Percentiles rank a stretch among this genome's conserved stretches.
Conservation (phyloP, 192 early-diverging fungal genomes). For the Linnemannia exigua region DNA sequence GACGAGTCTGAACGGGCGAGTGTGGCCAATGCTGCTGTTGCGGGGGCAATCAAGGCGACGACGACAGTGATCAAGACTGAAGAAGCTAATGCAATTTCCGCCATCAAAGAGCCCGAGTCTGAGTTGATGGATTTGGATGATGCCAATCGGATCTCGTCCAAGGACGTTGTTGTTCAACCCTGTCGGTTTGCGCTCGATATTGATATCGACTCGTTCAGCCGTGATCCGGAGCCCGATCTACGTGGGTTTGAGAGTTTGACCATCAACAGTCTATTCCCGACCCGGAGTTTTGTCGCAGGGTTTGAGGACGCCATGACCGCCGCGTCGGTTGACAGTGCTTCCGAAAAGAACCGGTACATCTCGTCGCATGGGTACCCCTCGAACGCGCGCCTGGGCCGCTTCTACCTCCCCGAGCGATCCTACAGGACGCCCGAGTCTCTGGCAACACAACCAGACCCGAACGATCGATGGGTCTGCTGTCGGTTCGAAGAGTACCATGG, state of each 20-base stretch:
- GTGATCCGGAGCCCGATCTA: slow-evolving; percentile 37
- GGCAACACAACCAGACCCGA: neutral
- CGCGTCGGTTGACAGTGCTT: neutral
- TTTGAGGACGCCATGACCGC: slow-evolving; percentile 19
- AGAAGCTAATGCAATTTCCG: neutral
- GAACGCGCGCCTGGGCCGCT: slow-evolving; percentile 30
- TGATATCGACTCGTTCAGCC: slow-evolving; percentile 31
- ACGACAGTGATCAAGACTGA: neutral
- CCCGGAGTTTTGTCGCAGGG: slow-evolving; percentile 36
- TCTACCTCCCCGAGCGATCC: slow-evolving; percentile 36
- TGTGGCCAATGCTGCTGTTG: neutral
- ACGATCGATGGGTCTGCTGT: slow-evolving; percentile 28
- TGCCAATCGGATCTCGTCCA: neutral
- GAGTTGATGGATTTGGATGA: slow-evolving; percentile 32
- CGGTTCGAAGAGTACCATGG: slow-evolving; percentile 38
- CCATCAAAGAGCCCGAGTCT: neutral
- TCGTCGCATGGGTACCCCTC: slow-evolving; percentile 23
- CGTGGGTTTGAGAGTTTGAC: slow-evolving; percentile 25
- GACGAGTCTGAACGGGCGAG: neutral
- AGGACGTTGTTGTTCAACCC: slow-evolving; percentile 11
- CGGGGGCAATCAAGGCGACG: neutral
- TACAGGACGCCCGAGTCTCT: slow-evolving; percentile 32
- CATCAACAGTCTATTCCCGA: slow-evolving; percentile 19
- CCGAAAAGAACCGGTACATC: neutral
- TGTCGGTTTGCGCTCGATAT: slow-evolving; percentile 39